Conservation (phyloP, 805 yeast genomes). For the Naumovozyma dairenensis region DNA sequence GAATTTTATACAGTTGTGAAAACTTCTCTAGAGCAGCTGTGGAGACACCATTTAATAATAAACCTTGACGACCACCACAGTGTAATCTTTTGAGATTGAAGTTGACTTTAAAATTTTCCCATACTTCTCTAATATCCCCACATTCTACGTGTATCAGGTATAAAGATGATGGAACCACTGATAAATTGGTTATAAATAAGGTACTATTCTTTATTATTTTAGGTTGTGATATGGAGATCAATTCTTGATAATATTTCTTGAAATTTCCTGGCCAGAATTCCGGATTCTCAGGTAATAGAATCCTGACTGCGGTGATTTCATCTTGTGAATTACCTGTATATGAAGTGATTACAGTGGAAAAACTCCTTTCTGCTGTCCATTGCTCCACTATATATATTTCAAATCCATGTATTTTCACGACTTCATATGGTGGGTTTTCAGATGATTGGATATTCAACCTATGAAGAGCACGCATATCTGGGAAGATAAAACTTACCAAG, state of each 20-base stretch:
- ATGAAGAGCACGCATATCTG: slow-evolving; percentile 48
- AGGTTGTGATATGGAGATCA: slow-evolving; percentile 55
- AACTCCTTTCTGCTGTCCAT: slow-evolving; percentile 71
- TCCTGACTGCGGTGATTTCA: slow-evolving; percentile 47
- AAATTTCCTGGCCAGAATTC: slow-evolving; percentile 34
- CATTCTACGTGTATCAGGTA: slow-evolving; percentile 60
- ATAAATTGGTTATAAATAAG: slow-evolving; percentile 73
- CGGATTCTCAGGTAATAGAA: slow-evolving; percentile 36
- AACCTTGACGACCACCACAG: slow-evolving; percentile 80
- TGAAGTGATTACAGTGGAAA: slow-evolving; percentile 61
- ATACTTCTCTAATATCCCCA: slow-evolving; percentile 44
- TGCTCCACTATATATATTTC: slow-evolving; percentile 91
- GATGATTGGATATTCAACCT: slow-evolving; percentile 35
- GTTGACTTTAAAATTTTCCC: slow-evolving; percentile 58
- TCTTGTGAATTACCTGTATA: slow-evolving; percentile 80
- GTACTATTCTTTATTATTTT: slow-evolving; percentile 52
- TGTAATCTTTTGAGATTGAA: slow-evolving; percentile 65
- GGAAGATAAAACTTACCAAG: slow-evolving; percentile 34
- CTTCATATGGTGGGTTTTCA: slow-evolving; percentile 35
- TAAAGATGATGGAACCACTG: slow-evolving; percentile 66
- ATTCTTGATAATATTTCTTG: slow-evolving; percentile 52
- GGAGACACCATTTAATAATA: slow-evolving; percentile 59
- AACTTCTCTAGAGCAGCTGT: slow-evolving; percentile 78
- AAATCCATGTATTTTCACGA: slow-evolving; percentile 53
- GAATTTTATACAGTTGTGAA: slow-evolving; percentile 58